Evolutionary conservation across 257 asterid genomes (phyloP).

Genomic region (Datura wrightii): DNA sequence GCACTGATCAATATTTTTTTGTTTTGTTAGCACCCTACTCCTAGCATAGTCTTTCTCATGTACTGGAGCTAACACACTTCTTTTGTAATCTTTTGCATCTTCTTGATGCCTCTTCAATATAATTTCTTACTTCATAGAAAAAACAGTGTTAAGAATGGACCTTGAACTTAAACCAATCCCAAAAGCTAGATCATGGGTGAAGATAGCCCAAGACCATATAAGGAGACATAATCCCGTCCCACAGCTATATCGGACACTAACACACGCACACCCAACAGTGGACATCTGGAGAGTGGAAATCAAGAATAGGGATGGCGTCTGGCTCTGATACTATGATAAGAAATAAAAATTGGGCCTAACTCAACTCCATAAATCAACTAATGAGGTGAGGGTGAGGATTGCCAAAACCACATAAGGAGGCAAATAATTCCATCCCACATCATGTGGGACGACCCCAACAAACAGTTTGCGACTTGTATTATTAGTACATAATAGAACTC

Average conservation of each 20-base stretch:
- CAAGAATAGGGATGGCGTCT: background rate
- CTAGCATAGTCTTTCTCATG: background rate
- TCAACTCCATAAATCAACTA: background rate
- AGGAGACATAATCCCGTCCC: slow-evolving; percentile 10
- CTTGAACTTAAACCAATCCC: background rate
- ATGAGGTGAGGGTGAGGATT: background rate
- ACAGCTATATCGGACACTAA: background rate
- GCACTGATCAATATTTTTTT: background rate
- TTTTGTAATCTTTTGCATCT: background rate
- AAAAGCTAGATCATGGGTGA: background rate
- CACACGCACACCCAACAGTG: background rate
- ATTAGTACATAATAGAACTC: slow-evolving; percentile 5
- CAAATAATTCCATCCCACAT: background rate
- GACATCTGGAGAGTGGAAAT: background rate
- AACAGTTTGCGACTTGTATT: background rate
- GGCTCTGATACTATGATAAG: background rate
- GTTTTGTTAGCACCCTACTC: slow-evolving; percentile 8
- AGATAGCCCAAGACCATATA: background rate
- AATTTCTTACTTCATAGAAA: background rate
- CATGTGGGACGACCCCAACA: background rate
- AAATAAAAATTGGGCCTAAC: background rate
- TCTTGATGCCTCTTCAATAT: background rate
- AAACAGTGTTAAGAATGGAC: background rate
- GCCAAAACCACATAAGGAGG: background rate
- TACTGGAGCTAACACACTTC: background rate